phyloP scores from a whole-genome alignment of 2,329 filamentous ascomycete genomes.

The Penicillium hesseltinei region DNA sequence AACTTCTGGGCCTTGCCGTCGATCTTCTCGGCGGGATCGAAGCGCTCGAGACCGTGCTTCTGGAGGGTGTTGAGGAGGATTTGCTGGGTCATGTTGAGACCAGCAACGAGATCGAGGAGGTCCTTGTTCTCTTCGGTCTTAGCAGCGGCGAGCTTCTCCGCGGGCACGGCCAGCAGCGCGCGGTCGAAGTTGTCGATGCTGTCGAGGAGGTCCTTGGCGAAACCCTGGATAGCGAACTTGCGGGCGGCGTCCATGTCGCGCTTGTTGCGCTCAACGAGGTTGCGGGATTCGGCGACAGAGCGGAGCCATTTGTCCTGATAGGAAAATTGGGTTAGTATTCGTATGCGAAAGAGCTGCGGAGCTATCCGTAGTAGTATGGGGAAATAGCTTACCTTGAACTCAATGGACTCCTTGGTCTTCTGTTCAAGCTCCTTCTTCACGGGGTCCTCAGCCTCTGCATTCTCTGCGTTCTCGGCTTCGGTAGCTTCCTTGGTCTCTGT shows the following conservation, averaged over 20 bases:
- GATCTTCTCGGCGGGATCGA: conserved; percentile 62
- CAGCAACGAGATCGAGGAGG: conserved; percentile 76
- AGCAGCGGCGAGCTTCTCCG: conserved; percentile 63
- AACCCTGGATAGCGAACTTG: conserved; percentile 91
- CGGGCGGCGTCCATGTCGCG: conserved; percentile 84
- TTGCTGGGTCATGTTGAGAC: conserved; percentile 90
- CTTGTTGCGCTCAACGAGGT: conserved; percentile 90
- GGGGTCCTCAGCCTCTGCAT: conserved; percentile 46
- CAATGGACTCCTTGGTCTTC: conserved; percentile 69
- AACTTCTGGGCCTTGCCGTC: conserved; percentile 72
- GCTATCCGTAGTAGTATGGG: conserved; percentile 2
- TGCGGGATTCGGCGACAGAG: conserved; percentile 93
- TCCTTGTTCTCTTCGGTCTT: conserved; percentile 65
- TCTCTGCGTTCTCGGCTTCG: conserved; percentile 46
- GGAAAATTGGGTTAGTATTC: neutral
- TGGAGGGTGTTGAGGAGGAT: conserved; percentile 84
- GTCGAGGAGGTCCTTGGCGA: conserved; percentile 92
- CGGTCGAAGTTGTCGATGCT: conserved; percentile 97
- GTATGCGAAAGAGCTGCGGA: neutral
- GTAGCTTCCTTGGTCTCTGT: conserved; percentile 45
- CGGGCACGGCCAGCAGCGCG: conserved; percentile 74
- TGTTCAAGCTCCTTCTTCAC: conserved; percentile 67
- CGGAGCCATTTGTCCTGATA: conserved; percentile 88
- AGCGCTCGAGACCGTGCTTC: conserved; percentile 91
- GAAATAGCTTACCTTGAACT: conserved; percentile 71